These are phyloP conservation scores for Hansenula anomala DNA, from an alignment of 1,139 yeast species.

Conservation along the genomic window DNA sequence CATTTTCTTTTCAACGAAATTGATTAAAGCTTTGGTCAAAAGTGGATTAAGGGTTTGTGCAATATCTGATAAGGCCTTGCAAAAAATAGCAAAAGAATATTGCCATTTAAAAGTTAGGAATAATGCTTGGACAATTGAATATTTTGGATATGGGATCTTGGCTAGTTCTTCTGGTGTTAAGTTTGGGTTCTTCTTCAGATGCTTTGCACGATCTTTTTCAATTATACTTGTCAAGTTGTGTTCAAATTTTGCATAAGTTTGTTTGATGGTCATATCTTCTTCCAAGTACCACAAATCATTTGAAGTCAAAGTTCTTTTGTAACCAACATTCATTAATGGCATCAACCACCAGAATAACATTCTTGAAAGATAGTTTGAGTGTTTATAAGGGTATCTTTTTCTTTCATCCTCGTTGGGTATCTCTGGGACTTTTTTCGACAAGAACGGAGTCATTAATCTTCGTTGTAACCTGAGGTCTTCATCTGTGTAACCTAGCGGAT, in stretches of 20 bases:
- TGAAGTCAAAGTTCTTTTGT: constrained; percentile 59
- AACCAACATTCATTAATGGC: constrained; percentile 59
- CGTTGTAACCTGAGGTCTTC: constrained; percentile 26
- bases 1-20: constrained; percentile 38
- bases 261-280: constrained; percentile 47
- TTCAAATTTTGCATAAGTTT: constrained; percentile 35
- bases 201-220: constrained; percentile 26
- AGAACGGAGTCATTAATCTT: constrained; percentile 33
- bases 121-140: constrained; percentile 40
- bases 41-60: constrained; percentile 49
- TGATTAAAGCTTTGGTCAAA: constrained; percentile 48
- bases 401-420: constrained; percentile 51
- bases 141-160: constrained; percentile 34
- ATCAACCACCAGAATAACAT: constrained; percentile 54
- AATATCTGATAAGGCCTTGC: constrained; percentile 43
- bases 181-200: constrained; percentile 24
- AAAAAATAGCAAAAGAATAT: constrained; percentile 38
- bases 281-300: constrained; percentile 57
- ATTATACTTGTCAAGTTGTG: constrained; percentile 33
- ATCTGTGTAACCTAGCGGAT: background rate
- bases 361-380: constrained; percentile 30
- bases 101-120: constrained; percentile 53
- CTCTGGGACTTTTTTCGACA: constrained; percentile 43
- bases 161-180: constrained; percentile 26
- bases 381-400: constrained; percentile 34